A percentile compares a stretch with the other conserved stretches of the same genome.
These are phyloP conservation scores for Heliamphora pulchella DNA, from an alignment of 179 eudicot species.

Conservation along the genomic window DNA sequence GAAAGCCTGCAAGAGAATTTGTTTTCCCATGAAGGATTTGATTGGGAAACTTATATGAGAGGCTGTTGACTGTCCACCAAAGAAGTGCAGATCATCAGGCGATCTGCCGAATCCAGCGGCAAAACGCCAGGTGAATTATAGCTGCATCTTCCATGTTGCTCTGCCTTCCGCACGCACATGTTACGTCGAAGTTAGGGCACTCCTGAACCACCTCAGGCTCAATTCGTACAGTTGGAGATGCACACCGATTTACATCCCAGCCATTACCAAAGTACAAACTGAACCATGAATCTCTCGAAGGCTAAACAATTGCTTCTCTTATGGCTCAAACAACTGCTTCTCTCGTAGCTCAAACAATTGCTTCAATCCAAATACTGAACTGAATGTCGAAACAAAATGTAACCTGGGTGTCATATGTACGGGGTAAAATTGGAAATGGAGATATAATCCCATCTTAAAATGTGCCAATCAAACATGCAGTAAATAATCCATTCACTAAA, in stretches of 20 bases:
- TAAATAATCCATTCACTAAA: no score
- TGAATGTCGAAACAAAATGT: no score
- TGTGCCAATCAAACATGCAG: no score
- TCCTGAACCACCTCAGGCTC: slow-evolving; percentile 5
- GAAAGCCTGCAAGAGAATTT: not conserved
- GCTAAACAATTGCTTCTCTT: no score
- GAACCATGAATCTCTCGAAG: no score
- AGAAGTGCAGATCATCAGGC: slow-evolving; percentile 35
- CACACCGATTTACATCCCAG: slow-evolving; percentile 26
- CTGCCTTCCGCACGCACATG: slow-evolving; percentile 70
- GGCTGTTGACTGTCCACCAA: slow-evolving; percentile 73
- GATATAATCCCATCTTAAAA: no score
- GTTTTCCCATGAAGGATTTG: not conserved
- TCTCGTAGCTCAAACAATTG: no score
- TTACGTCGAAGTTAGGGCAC: slow-evolving; percentile 48
- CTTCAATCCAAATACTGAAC: no score
- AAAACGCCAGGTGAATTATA: slow-evolving; percentile 47
- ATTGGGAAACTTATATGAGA: slow-evolving; percentile 44
- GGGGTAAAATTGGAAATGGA: no score
- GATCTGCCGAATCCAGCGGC: not conserved
- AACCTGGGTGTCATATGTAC: no score
- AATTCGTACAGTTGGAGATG: not conserved
- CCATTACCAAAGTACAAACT: slow-evolving; percentile 26
- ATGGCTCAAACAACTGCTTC: no score
- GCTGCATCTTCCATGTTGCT: slow-evolving; percentile 92